Evolutionary conservation across 805 yeast genomes (phyloP), one percentile per base, ranked within the genome.

Genomic region (Barnettozyma populi): DNA sequence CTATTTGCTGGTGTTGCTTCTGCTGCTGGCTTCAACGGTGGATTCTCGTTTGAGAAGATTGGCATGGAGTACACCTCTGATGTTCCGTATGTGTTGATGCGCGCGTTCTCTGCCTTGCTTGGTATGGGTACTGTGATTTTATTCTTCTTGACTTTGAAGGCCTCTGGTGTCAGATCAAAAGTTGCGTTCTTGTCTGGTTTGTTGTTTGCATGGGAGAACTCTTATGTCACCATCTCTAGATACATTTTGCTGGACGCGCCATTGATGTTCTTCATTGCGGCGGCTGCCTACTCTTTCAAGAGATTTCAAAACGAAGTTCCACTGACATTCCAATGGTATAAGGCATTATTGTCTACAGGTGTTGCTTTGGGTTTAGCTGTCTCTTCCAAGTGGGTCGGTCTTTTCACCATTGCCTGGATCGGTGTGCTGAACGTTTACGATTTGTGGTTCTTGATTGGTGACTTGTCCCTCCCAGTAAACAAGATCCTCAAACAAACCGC

Each of bases 381-480:
- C 19, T 77, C 86, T 21, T 79, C 90, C 29, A 86, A 86, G 66
- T 86, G 94, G 94, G 94, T 86, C 41, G 95, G 95, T 52, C 67
- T 86, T 36, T 86, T 86, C 68, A 86, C 95, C 18, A 62, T 86
- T 48, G 84, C 84, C 4, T 86, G 92, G 92, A 75, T 81, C 50
- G 95, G 94, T 45, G 45, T 74, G 2, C 63, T 76, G 49, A 83
- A 85, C 59, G 62, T 76, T 16, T 70, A 75, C 63, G 84, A 82
- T 57, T 58, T 86, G 53, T 84, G 90, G 90, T 75, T 84, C 54
- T 63, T 79, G 49, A 62, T 84, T 57, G 94, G 94, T 61, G 94
- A 86, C 68, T 71, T 86, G 59, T 61, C 74, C 5, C 73, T 80
- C 18, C 57, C 80, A 14, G 50, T 78, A 10, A 62, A 58, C 14